Evolutionary conservation across 441 rosid species (phyloP).

Genomic region (Mallotus repandus): DNA sequence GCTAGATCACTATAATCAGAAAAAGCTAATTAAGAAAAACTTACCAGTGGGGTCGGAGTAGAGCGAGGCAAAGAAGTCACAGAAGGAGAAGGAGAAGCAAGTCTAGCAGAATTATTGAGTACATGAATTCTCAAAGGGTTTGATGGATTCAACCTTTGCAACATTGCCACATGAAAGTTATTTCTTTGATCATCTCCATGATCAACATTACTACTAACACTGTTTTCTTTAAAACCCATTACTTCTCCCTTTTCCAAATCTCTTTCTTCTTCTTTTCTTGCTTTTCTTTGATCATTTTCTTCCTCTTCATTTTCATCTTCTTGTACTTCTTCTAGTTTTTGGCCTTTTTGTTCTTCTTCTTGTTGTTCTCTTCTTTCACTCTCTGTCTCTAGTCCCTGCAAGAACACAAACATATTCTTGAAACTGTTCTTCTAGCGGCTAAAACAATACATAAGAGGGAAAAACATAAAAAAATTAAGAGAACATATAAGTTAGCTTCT

Average conservation of each 20-base stretch:
- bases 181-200: constrained; percentile 15
- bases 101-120: constrained; percentile 38
- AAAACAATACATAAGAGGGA: neutral
- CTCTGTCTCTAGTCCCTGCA: constrained; percentile 48
- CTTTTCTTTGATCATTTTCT: constrained; percentile 12
- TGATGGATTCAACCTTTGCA: constrained; percentile 72
- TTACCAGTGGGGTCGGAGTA: constrained; percentile 76
- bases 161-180: constrained; percentile 38
- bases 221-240: constrained; percentile 24
- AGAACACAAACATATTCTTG: constrained; percentile 8
- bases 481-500: neutral
- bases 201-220: neutral
- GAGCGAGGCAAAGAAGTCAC: constrained; percentile 65
- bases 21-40: constrained; percentile 6
- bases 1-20: neutral
- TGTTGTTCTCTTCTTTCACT: constrained; percentile 26
- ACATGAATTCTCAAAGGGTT: constrained; percentile 71
- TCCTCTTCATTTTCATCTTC: neutral
- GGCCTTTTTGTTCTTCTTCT: constrained; percentile 9
- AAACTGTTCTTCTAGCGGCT: constrained; percentile 1
- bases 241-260: constrained; percentile 45
- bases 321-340: constrained; percentile 15
- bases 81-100: constrained; percentile 53
- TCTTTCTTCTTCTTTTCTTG: constrained; percentile 7
- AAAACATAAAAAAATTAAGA: neutral